phyloP scores from a whole-genome alignment of 495 filamentous ascomycete genomes.

The Podospora anserina region DNA sequence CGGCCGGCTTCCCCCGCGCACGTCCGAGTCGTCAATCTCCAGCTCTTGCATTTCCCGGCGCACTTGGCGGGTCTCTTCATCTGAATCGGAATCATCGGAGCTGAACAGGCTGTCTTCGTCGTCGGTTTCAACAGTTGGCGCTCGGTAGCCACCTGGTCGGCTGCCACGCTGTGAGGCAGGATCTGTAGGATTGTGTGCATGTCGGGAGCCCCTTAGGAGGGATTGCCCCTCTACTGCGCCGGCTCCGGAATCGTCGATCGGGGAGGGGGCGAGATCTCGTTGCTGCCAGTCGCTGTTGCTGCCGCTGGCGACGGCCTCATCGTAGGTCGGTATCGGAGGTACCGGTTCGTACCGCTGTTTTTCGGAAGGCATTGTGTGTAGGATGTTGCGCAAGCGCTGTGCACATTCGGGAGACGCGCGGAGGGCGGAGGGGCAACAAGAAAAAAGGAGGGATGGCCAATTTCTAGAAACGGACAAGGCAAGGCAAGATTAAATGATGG shows the following conservation, averaged over 20 bases:
- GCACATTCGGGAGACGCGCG: slow-evolving; percentile 22
- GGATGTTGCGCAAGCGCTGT: slow-evolving; percentile 1
- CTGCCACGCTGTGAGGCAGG: slow-evolving; percentile 34
- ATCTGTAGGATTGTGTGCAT: slow-evolving; percentile 29
- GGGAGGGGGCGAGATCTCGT: slow-evolving; percentile 31
- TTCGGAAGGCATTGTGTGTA: slow-evolving; percentile 43
- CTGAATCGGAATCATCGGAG: slow-evolving; percentile 42
- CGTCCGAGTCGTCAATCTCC: slow-evolving; percentile 75
- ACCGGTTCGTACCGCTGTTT: slow-evolving; percentile 57
- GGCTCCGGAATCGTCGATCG: slow-evolving; percentile 29
- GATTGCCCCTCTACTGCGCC: slow-evolving; percentile 54
- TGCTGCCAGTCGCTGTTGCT: slow-evolving; percentile 24
- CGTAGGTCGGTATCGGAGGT: slow-evolving; percentile 87
- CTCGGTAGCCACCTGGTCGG: slow-evolving; percentile 57
- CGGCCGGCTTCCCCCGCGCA: slow-evolving; percentile 35
- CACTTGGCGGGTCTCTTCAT: slow-evolving; percentile 55
- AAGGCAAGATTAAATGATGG: not conserved
- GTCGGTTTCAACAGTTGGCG: slow-evolving; percentile 69
- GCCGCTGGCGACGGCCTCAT: slow-evolving; percentile 68
- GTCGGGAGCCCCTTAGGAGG: slow-evolving; percentile 47
- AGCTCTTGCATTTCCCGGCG: slow-evolving; percentile 83
- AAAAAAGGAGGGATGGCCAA: slow-evolving; percentile 2
- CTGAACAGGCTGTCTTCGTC: slow-evolving; percentile 42
- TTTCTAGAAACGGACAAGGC: not conserved
- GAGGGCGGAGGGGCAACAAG: not conserved